Evolutionary conservation across 768 basidiomycete species (phyloP).

Genomic region (Lentinula raphanica): DNA sequence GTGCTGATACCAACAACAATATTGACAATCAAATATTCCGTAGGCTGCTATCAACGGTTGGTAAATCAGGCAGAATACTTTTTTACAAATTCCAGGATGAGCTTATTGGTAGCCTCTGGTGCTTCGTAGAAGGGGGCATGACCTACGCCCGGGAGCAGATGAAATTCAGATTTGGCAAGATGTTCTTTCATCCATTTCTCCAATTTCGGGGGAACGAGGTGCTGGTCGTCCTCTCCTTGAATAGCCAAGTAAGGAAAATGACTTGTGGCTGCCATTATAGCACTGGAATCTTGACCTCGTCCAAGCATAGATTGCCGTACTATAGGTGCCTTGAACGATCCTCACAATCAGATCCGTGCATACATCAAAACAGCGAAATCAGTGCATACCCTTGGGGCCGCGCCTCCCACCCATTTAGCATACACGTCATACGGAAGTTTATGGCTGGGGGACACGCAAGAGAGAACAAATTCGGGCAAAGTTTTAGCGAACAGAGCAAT

Average conservation of each 20-base stretch:
- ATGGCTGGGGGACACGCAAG: neutral
- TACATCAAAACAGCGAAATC: neutral
- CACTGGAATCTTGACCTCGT: neutral
- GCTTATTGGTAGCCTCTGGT: neutral
- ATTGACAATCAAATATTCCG: no score
- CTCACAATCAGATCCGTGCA: neutral
- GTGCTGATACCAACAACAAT: neutral
- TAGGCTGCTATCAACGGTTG: neutral
- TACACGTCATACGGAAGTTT: constrained; percentile 4
- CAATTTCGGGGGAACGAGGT: neutral
- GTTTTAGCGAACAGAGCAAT: neutral
- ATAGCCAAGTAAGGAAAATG: constrained; percentile 1
- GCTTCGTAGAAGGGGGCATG: constrained; percentile 3
- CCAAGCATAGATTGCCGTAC: constrained; percentile 4
- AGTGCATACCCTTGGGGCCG: neutral
- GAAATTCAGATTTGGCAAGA: neutral
- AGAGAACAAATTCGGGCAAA: constrained; percentile 1
- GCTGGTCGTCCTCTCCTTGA: constrained; percentile 1
- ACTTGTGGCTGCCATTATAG: neutral
- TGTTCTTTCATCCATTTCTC: constrained; percentile 5
- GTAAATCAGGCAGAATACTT: neutral
- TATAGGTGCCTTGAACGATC: neutral
- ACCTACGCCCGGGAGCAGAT: neutral
- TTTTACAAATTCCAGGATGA: neutral
- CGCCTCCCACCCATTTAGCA: constrained; percentile 2